Evolutionary conservation across 192 early-diverging fungal species (phyloP).

Genomic region (Mycoemilia scoparia): DNA sequence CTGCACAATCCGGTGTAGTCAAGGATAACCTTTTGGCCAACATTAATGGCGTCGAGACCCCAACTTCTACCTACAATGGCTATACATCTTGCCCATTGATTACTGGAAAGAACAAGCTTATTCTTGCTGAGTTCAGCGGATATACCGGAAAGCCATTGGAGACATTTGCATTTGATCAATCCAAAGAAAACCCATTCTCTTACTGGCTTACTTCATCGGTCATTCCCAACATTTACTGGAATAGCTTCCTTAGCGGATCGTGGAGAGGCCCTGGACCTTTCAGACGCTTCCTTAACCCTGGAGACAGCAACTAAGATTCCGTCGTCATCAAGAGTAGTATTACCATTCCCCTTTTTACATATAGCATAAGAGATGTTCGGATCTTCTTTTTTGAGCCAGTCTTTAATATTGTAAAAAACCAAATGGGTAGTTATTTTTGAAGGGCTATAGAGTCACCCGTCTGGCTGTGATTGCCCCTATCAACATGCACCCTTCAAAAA

Average conservation of each 20-base stretch:
- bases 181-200: constrained; percentile 40
- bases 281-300: constrained; percentile 39
- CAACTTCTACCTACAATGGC: constrained; percentile 49
- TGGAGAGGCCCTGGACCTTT: constrained; percentile 53
- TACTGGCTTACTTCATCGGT: constrained; percentile 63
- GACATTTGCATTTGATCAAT: constrained; percentile 73
- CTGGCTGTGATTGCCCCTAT: no score
- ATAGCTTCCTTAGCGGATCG: constrained; percentile 52
- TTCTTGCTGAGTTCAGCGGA: constrained; percentile 75
- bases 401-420: no score
- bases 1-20: constrained; percentile 54
- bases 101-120: constrained; percentile 58
- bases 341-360: no score
- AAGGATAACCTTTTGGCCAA: constrained; percentile 52
- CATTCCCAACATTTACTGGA: constrained; percentile 69
- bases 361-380: no score
- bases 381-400: no score
- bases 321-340: no score
- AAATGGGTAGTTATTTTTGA: no score
- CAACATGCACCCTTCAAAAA: no score
- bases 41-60: constrained; percentile 30
- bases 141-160: constrained; percentile 52
- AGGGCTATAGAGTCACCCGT: no score
- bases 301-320: constrained; percentile 10
- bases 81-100: constrained; percentile 75